Conservation (phyloP, 768 basidiomycete genomes). For the Panaeolus cyanescens region DNA sequence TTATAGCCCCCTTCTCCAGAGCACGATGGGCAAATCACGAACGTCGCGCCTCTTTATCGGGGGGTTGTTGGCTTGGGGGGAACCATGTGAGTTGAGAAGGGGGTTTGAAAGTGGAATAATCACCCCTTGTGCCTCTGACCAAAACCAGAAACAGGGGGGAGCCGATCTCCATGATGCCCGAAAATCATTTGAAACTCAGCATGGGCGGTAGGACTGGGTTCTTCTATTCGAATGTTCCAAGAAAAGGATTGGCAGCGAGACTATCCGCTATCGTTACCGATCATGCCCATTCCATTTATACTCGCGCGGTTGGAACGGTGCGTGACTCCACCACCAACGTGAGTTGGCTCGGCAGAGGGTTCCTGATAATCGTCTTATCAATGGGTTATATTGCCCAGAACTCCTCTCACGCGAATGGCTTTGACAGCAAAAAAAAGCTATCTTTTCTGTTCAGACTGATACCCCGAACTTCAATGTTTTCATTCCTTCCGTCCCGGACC, state of each 20-base stretch:
- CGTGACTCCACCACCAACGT: not conserved
- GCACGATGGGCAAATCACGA: no score
- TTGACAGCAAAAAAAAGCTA: no score
- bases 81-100: no score
- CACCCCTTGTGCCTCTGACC: not conserved
- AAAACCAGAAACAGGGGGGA: not conserved
- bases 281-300: not conserved
- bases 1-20: no score
- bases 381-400: no score
- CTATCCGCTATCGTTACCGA: not conserved
- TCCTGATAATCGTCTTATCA: not conserved
- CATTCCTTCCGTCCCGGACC: no score
- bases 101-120: not conserved
- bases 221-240: not conserved
- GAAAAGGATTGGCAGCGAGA: not conserved
- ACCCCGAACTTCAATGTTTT: no score
- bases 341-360: not conserved
- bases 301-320: conserved; percentile 2
- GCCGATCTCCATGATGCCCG: not conserved
- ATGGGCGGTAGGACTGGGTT: not conserved
- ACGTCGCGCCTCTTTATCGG: no score
- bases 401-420: no score
- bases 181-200: conserved; percentile 3
- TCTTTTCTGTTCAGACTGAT: no score
- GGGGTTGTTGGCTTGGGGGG: no score